Conservation (phyloP, 2,329 filamentous ascomycete species). For the Lachnellula willkommii region DNA sequence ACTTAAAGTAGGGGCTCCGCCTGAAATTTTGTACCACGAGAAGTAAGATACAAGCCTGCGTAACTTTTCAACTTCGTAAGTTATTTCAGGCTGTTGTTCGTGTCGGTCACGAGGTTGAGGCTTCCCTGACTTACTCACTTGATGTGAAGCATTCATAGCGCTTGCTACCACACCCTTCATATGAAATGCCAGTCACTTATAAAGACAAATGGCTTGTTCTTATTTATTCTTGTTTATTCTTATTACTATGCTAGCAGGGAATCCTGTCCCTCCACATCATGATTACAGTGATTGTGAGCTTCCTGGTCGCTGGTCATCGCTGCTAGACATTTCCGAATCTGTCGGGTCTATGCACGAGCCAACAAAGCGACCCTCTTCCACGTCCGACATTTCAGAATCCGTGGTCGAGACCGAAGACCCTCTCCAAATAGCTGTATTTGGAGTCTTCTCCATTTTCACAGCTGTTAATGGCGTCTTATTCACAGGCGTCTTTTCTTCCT, state of each 20-base stretch:
- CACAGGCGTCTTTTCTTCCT: conserved; percentile 27
- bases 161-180: background rate
- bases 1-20: background rate
- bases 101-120: background rate
- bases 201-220: background rate
- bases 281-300: background rate
- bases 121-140: background rate
- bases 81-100: background rate
- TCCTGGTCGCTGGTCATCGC: background rate
- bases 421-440: conserved; percentile 21
- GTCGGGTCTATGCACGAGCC: background rate
- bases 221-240: background rate
- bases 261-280: background rate
- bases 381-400: conserved; percentile 17
- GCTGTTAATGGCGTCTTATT: conserved; percentile 22
- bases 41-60: too few species aligned
- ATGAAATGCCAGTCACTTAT: background rate
- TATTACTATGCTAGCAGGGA: background rate
- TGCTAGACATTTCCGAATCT: conserved; percentile 7
- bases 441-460: conserved; percentile 15
- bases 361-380: conserved; percentile 3
- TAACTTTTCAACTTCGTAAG: background rate
- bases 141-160: background rate
- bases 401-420: conserved; percentile 14
- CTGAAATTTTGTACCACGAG: background rate